Conservation (phyloP, 257 asterid species). For the Solanum appendiculatum region DNA sequence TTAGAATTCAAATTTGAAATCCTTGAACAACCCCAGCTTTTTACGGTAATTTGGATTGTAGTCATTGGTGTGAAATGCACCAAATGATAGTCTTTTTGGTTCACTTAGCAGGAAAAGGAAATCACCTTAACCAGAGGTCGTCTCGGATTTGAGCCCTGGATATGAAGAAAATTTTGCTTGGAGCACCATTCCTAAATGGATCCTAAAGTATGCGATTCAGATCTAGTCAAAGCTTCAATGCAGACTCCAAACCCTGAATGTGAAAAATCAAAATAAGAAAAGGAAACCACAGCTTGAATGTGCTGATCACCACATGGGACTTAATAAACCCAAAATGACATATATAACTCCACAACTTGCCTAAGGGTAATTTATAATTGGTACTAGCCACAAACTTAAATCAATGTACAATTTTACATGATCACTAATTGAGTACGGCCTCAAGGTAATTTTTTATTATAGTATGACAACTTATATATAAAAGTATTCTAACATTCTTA, state of each 20-base stretch:
- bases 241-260: no score
- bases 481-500: neutral
- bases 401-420: neutral
- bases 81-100: neutral
- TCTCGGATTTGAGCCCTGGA: fast-evolving
- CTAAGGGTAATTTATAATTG: neutral
- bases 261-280: neutral
- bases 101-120: neutral
- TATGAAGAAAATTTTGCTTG: no score
- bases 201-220: neutral
- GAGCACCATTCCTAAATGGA: fast-evolving
- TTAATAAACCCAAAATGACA: neutral
- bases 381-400: neutral
- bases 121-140: neutral
- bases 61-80: neutral
- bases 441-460: neutral
- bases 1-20: neutral
- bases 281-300: neutral
- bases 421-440: neutral
- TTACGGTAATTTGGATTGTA: neutral
- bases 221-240: fast-evolving
- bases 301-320: neutral
- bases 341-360: neutral
- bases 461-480: neutral
- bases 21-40: fast-evolving